Percentiles rank a stretch among this genome's conserved stretches.
These are phyloP conservation scores for Aspergillus pseudoviridinutans DNA, from an alignment of 2,329 filamentous ascomycete species.

Conservation along the genomic window DNA sequence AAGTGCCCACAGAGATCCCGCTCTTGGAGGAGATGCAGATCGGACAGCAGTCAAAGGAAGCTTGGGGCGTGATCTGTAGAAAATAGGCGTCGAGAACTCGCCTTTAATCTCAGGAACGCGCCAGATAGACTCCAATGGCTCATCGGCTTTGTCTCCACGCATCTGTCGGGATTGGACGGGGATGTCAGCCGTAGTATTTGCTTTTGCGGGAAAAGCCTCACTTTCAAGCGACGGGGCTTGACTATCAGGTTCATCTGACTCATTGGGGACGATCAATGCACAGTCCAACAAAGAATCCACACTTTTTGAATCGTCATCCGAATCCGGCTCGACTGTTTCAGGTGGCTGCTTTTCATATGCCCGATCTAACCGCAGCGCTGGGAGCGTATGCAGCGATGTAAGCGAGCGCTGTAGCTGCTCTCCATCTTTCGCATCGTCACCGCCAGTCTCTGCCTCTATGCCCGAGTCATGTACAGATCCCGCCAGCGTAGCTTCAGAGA, in stretches of 20 bases:
- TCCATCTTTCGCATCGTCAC: conserved; percentile 1
- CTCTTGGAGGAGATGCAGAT: conserved; percentile 31
- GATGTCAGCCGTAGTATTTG: conserved; percentile 11
- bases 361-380: conserved; percentile 1
- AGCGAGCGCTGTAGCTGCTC: conserved; percentile 5
- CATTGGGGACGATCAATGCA: conserved; percentile 6
- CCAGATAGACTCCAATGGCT: conserved; percentile 26
- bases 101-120: conserved; percentile 27
- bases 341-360: background rate
- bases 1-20: conserved; percentile 37
- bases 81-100: conserved; percentile 22
- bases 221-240: conserved; percentile 4
- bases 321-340: conserved; percentile 7
- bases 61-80: conserved; percentile 15
- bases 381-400: conserved; percentile 5
- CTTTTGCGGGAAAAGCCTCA: conserved; percentile 14
- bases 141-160: conserved; percentile 7
- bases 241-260: background rate
- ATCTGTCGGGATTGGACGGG: conserved; percentile 10
- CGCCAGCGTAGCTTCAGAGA: background rate
- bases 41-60: conserved; percentile 11
- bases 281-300: conserved; percentile 22
- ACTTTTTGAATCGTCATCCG: conserved; percentile 19
- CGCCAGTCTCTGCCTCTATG: conserved; percentile 1
- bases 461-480: conserved; percentile 2